Percentiles rank a stretch among this genome's conserved stretches.
These are phyloP conservation scores for Cymbopogon citratus DNA, from an alignment of 176 grass and related monocot genomes.

Conservation along the genomic window DNA sequence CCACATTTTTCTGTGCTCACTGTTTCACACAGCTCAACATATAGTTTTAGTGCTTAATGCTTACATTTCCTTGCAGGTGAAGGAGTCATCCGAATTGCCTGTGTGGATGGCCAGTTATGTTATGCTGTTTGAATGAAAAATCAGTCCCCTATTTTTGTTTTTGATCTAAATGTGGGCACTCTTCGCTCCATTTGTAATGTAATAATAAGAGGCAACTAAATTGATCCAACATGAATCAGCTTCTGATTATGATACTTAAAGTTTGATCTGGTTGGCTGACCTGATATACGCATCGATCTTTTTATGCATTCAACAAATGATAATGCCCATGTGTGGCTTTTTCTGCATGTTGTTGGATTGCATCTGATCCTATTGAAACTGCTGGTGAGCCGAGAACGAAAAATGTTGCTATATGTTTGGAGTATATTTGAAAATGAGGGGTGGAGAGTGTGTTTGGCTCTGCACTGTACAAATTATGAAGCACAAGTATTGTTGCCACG, in stretches of 20 bases:
- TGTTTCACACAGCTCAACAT: not conserved
- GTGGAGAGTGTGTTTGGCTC: no score
- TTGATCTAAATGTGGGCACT: not conserved
- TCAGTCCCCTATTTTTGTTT: not conserved
- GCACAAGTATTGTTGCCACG: no score
- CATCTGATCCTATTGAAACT: not conserved
- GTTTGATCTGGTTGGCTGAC: not conserved
- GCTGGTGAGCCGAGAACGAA: not conserved
- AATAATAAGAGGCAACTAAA: slow-evolving; percentile 42
- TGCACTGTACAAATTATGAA: no score
- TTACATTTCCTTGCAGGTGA: not conserved
- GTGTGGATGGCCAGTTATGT: not conserved
- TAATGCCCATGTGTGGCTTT: not conserved
- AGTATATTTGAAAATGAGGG: no score
- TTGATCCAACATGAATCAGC: not conserved
- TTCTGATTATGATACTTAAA: not conserved
- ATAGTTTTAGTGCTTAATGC: not conserved
- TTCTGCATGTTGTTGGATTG: not conserved
- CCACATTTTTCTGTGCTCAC: not conserved
- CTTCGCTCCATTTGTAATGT: slow-evolving; percentile 1
- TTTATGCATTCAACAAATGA: not conserved
- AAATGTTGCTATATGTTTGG: no score
- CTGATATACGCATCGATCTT: not conserved
- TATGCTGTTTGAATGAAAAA: slow-evolving; percentile 6
- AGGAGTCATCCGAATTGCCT: not conserved